phyloP scores from a whole-genome alignment of 805 yeast genomes.

The Schizosaccharomyces cryophilus region DNA sequence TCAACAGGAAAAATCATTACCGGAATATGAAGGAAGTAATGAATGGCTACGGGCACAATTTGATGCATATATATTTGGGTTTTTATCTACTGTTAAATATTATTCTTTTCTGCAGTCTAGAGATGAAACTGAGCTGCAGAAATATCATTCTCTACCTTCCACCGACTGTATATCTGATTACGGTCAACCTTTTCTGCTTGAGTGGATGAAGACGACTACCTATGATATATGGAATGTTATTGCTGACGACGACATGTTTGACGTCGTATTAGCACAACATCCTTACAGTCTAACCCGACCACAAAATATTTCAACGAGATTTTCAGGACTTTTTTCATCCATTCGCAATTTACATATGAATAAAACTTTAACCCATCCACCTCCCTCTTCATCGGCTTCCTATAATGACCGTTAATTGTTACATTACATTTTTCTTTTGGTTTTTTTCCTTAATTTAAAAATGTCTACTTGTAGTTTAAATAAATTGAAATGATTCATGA shows the following conservation, averaged over 20 bases:
- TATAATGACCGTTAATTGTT: too few relatives aligned
- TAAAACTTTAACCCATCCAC: background rate
- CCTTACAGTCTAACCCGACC: conserved; percentile 1
- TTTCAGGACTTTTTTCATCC: background rate
- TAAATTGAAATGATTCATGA: too few relatives aligned
- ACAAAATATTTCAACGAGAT: background rate
- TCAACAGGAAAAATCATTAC: conserved; percentile 14
- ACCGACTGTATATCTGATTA: conserved; percentile 21
- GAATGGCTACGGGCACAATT: conserved; percentile 71
- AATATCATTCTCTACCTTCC: conserved; percentile 10
- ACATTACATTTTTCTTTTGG: too few relatives aligned
- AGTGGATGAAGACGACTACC: conserved; percentile 33
- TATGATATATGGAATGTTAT: conserved; percentile 26
- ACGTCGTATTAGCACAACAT: conserved; percentile 27
- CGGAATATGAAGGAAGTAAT: conserved; percentile 41
- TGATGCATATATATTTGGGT: conserved; percentile 67
- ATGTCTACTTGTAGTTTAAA: too few relatives aligned
- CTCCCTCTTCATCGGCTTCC: background rate
- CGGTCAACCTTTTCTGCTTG: conserved; percentile 21
- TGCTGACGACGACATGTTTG: conserved; percentile 51
- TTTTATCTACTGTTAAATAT: conserved; percentile 49
- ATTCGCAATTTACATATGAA: background rate
- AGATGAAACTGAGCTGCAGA: conserved; percentile 8
- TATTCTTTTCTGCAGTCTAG: conserved; percentile 24
- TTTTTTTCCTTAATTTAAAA: too few relatives aligned